A percentile compares a stretch with the other conserved stretches of the same genome.
These are phyloP conservation scores for Parasitella parasitica DNA, from an alignment of 371 early-diverging fungal genomes.

Conservation along the genomic window DNA sequence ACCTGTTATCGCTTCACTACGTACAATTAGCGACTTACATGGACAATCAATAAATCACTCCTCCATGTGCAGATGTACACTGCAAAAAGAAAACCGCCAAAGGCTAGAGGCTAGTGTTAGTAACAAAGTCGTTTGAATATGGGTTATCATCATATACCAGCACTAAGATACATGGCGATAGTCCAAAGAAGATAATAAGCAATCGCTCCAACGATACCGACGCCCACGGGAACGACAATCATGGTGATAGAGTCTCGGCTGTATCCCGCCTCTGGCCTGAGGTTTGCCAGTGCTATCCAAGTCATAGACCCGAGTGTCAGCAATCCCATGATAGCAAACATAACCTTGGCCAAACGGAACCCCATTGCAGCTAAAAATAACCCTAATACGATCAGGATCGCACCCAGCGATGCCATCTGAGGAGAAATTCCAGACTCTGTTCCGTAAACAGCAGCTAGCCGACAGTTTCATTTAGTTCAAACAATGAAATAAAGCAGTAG, in stretches of 20 bases:
- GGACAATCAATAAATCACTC: conserved; percentile 13
- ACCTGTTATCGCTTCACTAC: neutral
- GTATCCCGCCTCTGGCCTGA: conserved; percentile 14
- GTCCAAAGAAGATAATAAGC: conserved; percentile 22
- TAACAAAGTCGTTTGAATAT: neutral
- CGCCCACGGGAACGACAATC: conserved; percentile 21
- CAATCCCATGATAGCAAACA: conserved; percentile 30
- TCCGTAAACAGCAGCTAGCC: conserved; percentile 25
- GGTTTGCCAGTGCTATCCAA: conserved; percentile 24
- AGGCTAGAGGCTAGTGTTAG: too few relatives aligned
- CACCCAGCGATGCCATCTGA: conserved; percentile 27
- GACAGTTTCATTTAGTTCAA: neutral
- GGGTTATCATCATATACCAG: conserved; percentile 10
- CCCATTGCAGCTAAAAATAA: conserved; percentile 32
- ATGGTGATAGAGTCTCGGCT: conserved; percentile 18
- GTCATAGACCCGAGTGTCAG: conserved; percentile 33
- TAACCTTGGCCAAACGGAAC: conserved; percentile 26
- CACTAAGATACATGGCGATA: conserved; percentile 18
- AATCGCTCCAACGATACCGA: conserved; percentile 19
- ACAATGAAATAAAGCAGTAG: neutral
- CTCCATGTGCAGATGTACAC: conserved; percentile 20
- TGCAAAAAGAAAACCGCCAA: conserved; percentile 23
- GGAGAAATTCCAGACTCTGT: conserved; percentile 22
- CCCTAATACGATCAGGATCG: conserved; percentile 29
- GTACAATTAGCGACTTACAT: conserved; percentile 8